A percentile compares a stretch with the other conserved stretches of the same genome.
phyloP scores from a whole-genome alignment of 306 rosid genomes.

The Begonia peltatifolia region DNA sequence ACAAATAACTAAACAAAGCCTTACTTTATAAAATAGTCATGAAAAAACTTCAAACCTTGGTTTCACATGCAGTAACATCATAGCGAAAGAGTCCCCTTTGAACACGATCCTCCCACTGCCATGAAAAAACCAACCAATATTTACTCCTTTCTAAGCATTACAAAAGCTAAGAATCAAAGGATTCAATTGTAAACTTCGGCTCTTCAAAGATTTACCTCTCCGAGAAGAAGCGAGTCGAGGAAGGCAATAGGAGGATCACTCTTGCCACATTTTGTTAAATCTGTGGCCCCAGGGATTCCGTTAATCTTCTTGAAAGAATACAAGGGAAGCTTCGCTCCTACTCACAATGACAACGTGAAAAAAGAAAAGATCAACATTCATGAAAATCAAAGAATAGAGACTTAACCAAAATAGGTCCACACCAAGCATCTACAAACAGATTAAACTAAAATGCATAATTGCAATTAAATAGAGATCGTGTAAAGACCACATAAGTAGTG shows the following conservation, averaged over 20 bases:
- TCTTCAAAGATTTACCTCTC: conserved; percentile 37
- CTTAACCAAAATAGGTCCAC: too few relatives aligned
- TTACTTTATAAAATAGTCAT: not conserved
- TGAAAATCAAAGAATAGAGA: too few relatives aligned
- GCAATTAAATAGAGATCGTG: too few relatives aligned
- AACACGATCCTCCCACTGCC: conserved; percentile 92
- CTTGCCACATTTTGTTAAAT: conserved; percentile 14
- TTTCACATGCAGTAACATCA: conserved; percentile 88
- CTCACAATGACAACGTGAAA: not conserved
- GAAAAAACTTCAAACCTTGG: conserved; percentile 42
- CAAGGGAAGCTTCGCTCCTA: conserved; percentile 83
- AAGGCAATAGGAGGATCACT: conserved; percentile 54
- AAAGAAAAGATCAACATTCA: too few relatives aligned
- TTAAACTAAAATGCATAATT: too few relatives aligned
- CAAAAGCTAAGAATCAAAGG: not conserved
- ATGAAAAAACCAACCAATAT: not conserved
- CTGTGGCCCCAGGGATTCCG: conserved; percentile 21
- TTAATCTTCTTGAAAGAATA: conserved; percentile 52
- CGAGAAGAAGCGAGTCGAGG: conserved; percentile 79
- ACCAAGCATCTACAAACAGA: too few relatives aligned
- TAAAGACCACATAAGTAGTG: too few relatives aligned
- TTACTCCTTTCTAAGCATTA: not conserved
- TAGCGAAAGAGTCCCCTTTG: conserved; percentile 86
- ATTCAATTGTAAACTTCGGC: not conserved
- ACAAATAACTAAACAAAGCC: too few relatives aligned